These are phyloP conservation scores for Paraconiothyrium sp. DNA, from an alignment of 2,329 filamentous ascomycete species.

Conservation along the genomic window DNA sequence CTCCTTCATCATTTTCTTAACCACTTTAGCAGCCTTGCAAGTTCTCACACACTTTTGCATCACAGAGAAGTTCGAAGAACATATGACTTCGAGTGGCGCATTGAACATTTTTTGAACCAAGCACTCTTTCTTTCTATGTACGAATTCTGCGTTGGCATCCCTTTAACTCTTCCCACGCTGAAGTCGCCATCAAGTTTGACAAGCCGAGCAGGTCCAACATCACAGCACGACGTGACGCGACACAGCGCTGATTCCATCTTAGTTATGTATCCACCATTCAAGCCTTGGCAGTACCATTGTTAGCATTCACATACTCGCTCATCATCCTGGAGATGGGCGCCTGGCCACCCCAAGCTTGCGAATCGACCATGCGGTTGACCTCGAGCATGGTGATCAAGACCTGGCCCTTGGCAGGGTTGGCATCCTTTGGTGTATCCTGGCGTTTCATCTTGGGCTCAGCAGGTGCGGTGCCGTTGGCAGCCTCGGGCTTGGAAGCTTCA, in stretches of 20 bases:
- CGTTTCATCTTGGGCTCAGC: conserved; percentile 21
- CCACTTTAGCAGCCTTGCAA: no score
- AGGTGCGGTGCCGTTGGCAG: conserved; percentile 22
- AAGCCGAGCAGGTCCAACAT: not conserved
- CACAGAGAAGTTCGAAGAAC: not conserved
- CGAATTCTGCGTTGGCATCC: not conserved
- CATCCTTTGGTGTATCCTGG: conserved; percentile 29
- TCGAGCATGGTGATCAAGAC: conserved; percentile 47
- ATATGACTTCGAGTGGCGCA: not conserved
- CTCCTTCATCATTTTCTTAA: no score
- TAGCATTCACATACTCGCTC: conserved; percentile 42
- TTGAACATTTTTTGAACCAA: not conserved
- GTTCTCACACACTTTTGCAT: no score
- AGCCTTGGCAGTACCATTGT: conserved; percentile 20
- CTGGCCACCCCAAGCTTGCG: conserved; percentile 39
- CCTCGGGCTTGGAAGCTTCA: conserved; percentile 27
- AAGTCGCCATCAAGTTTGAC: not conserved
- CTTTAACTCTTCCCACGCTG: not conserved
- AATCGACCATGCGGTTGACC: conserved; percentile 43
- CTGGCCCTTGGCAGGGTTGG: conserved; percentile 33
- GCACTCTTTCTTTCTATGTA: not conserved
- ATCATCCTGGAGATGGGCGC: conserved; percentile 47
- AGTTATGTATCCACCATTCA: not conserved
- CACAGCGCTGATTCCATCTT: not conserved
- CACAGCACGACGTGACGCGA: not conserved